Base-by-base conservation (phyloP, 2,329 filamentous ascomycete genomes). In the Trichoderma arundinaceum region DNA sequence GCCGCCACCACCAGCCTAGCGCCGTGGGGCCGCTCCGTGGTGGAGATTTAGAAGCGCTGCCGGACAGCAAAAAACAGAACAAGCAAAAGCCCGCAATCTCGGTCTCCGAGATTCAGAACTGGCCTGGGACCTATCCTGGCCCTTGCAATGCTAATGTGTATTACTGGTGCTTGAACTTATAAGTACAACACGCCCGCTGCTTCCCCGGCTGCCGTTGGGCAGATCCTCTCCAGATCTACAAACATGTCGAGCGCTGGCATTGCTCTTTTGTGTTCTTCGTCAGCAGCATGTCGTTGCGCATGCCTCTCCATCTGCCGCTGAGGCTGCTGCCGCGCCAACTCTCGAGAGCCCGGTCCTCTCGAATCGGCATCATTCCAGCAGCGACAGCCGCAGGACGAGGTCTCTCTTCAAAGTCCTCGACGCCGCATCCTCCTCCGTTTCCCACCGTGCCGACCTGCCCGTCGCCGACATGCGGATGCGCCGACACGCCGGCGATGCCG, bases 391-490 rank as follows among this genome's bases (percentile, higher is more conserved):
- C 53, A 52, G 22, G 49, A 46, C 49, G 49, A 41, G 13, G 49
- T 39, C 17, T 62, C 54, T 43, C 57, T 32, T 51, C 57, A 22
- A 62, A 35, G 12, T 12, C 58, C 7, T 1, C 46, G 38, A 19
- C 54, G n/a, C 54, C 39, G 13, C 63, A 28, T 13, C 65, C 71
- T 61, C 72, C 74, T 19, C 71, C 77, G 13, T 82, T 84, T 63
- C 77, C 78, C 9, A 83, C 80, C 0, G 78, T 86, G 35, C 71
- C 77, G 64, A 79, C 80, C 60, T 97, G 93, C 74, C 93, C 94
- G 2, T 83, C 88, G 41, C 88, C 92, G 69, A 92, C 87, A 69
- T 97, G 93, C 78, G 77, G 83, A 12, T 97, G 92, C 77, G 86
- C 88, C n/a, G 79, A 85, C 1, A 89, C 83, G 63, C 88, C 91